Conservation (phyloP, 371 early-diverging fungal species). For the Chytridiales sp. region DNA sequence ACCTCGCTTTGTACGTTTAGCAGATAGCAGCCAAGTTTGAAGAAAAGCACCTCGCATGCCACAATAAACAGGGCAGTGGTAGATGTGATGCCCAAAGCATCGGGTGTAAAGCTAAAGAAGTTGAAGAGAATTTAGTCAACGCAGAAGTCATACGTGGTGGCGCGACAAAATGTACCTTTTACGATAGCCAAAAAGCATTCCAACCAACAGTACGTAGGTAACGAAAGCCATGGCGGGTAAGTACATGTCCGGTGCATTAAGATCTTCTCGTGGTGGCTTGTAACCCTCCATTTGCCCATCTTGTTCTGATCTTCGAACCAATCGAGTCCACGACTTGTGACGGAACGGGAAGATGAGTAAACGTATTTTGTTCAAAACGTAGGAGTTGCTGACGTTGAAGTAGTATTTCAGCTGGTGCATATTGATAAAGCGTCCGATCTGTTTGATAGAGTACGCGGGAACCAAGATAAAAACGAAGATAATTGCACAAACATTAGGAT, state of each 20-base stretch:
- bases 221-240: constrained; percentile 95
- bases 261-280: constrained; percentile 83
- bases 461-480: neutral
- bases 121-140: neutral
- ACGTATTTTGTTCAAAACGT: constrained; percentile 85
- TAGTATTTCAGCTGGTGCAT: constrained; percentile 86
- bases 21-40: constrained; percentile 86
- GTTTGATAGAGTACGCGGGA: constrained; percentile 8
- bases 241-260: constrained; percentile 97
- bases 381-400: constrained; percentile 95
- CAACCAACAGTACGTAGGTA: constrained; percentile 89
- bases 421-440: constrained; percentile 85
- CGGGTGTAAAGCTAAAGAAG: constrained; percentile 78
- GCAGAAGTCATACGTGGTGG: neutral
- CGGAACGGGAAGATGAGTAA: constrained; percentile 94
- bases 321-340: constrained; percentile 84
- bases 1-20: constrained; percentile 83
- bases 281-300: constrained; percentile 85
- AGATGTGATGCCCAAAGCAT: constrained; percentile 83
- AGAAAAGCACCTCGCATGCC: constrained; percentile 75
- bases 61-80: constrained; percentile 83
- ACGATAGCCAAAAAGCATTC: constrained; percentile 66
- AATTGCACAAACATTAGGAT: constrained; percentile 5
- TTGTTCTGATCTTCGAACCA: constrained; percentile 72
- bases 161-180: constrained; percentile 3